These are phyloP conservation scores for Spergularia bocconei DNA, from an alignment of 148 eudicot genomes.

Conservation along the genomic window DNA sequence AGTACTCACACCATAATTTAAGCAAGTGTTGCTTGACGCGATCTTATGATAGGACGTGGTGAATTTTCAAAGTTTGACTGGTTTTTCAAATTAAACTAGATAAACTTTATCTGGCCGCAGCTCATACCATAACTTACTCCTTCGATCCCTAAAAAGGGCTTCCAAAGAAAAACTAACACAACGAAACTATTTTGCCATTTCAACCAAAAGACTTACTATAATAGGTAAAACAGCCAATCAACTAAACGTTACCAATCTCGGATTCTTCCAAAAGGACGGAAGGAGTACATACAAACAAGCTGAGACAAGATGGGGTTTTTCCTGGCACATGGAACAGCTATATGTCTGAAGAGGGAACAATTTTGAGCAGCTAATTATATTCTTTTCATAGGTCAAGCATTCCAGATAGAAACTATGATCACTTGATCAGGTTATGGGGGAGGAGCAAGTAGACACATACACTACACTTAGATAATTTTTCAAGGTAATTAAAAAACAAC, in stretches of 20 bases:
- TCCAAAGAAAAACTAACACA: too few relatives aligned
- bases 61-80: too few relatives aligned
- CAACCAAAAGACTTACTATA: not conserved
- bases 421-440: not conserved
- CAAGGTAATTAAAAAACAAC: constrained; percentile 2
- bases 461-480: not conserved
- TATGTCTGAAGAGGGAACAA: constrained; percentile 14
- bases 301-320: constrained; percentile 8
- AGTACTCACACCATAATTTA: too few relatives aligned
- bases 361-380: constrained; percentile 15
- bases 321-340: constrained; percentile 28
- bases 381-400: constrained; percentile 16
- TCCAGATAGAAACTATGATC: constrained; percentile 3
- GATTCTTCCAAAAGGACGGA: too few relatives aligned
- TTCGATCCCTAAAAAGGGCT: not conserved
- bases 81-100: too few relatives aligned
- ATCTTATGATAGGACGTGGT: too few relatives aligned
- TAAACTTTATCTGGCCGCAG: too few relatives aligned
- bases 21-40: too few relatives aligned
- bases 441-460: constrained; percentile 9
- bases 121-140: not conserved
- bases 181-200: not conserved
- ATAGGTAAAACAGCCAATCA: too few relatives aligned
- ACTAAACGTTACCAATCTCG: too few relatives aligned
- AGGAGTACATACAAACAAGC: not conserved